Evolutionary conservation across 768 basidiomycete species (phyloP).

Genomic region (Daedalea quercina): DNA sequence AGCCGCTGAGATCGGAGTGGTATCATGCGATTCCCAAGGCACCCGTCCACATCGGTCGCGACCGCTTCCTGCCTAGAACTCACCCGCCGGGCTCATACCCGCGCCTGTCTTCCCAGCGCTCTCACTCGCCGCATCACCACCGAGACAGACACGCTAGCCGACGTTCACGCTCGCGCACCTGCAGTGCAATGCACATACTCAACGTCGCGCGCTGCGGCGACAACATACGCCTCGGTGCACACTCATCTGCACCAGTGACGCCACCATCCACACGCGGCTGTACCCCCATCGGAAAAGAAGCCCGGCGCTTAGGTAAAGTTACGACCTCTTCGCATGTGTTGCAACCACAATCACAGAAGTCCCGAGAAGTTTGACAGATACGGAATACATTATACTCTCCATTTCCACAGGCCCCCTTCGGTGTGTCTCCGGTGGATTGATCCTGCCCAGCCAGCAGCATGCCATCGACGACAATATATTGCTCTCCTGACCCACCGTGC

Average conservation of each 20-base stretch:
- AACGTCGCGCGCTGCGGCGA: background rate
- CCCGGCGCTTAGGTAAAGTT: constrained; percentile 19
- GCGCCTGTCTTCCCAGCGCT: background rate
- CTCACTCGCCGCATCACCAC: background rate
- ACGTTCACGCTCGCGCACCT: too few relatives aligned
- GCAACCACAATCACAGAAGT: constrained; percentile 2
- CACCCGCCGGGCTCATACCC: background rate
- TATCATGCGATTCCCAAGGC: constrained; percentile 15
- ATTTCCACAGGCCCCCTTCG: background rate
- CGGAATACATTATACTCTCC: background rate
- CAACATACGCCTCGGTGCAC: too few relatives aligned
- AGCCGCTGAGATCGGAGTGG: constrained; percentile 19
- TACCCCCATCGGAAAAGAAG: constrained; percentile 3
- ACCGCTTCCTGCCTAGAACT: constrained; percentile 2
- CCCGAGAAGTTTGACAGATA: background rate
- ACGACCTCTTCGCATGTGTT: constrained; percentile 8
- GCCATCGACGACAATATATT: too few relatives aligned
- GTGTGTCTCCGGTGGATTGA: background rate
- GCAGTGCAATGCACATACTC: background rate
- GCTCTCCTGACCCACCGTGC: too few relatives aligned
- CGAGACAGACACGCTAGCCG: constrained; percentile 7
- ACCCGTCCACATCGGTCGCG: constrained; percentile 7
- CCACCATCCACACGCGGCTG: background rate
- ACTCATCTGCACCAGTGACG: background rate
- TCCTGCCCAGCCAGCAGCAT: background rate